Evolutionary conservation across 345 rosid genomes (phyloP).

Genomic region (Stellera chamaejasme): DNA sequence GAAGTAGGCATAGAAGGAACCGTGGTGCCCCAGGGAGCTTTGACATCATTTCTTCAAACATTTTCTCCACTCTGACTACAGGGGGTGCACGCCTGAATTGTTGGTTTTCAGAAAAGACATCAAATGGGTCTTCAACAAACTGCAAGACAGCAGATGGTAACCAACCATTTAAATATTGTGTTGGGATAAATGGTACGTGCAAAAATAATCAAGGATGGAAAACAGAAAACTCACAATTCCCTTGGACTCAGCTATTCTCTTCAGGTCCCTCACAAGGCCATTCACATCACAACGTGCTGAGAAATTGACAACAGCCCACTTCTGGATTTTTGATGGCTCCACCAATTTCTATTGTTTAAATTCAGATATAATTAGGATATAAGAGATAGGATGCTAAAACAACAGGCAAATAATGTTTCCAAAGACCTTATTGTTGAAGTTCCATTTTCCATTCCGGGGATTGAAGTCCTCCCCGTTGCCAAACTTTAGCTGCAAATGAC

Average conservation of each 20-base stretch:
- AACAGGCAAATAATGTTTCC: not conserved
- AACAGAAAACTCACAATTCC: constrained; percentile 62
- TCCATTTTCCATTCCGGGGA: constrained; percentile 90
- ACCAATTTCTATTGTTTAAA: constrained; percentile 49
- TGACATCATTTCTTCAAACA: constrained; percentile 57
- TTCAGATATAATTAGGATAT: constrained; percentile 7
- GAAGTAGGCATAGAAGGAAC: constrained; percentile 77
- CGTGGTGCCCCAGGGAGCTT: constrained; percentile 63
- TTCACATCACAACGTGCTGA: constrained; percentile 73
- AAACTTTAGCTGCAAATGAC: constrained; percentile 49
- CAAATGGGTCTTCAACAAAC: constrained; percentile 46
- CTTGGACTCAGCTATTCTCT: constrained; percentile 60
- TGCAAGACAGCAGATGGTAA: constrained; percentile 3
- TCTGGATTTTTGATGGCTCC: constrained; percentile 55
- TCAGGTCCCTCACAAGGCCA: constrained; percentile 43
- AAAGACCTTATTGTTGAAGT: constrained; percentile 74
- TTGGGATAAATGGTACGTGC: not conserved
- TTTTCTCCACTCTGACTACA: constrained; percentile 63
- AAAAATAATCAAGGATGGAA: not conserved
- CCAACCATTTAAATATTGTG: not conserved
- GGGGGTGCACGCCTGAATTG: constrained; percentile 50
- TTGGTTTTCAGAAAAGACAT: constrained; percentile 46
- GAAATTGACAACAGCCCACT: constrained; percentile 88
- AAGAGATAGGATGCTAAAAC: constrained; percentile 5
- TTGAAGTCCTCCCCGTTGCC: constrained; percentile 77